These are phyloP conservation scores for Austroboletus niveus DNA, from an alignment of 1,284 basidiomycete species.

Conservation along the genomic window DNA sequence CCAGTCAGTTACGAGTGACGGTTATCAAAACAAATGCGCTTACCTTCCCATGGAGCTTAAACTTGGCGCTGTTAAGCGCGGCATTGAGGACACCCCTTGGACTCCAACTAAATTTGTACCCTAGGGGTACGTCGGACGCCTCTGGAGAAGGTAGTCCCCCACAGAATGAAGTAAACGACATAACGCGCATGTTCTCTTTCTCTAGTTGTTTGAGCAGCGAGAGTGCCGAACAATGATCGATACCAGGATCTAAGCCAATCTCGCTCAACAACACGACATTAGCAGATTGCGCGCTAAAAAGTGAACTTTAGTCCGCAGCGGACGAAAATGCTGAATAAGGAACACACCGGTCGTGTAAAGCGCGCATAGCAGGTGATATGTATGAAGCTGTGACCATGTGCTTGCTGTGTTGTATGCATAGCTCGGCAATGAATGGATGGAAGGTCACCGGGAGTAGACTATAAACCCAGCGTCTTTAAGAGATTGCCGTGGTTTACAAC, in stretches of 20 bases:
- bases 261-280: slow-evolving; percentile 86
- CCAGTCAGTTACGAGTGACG: background rate
- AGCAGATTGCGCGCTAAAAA: slow-evolving; percentile 58
- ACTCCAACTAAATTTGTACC: slow-evolving; percentile 97
- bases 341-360: slow-evolving; percentile 60
- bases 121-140: slow-evolving; percentile 62
- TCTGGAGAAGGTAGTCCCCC: slow-evolving; percentile 90
- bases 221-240: slow-evolving; percentile 91
- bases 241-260: slow-evolving; percentile 94
- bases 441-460: slow-evolving; percentile 81
- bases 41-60: slow-evolving; percentile 61
- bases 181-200: slow-evolving; percentile 58
- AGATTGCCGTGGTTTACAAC: no score
- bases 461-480: background rate
- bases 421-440: slow-evolving; percentile 74
- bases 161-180: slow-evolving; percentile 90
- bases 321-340: background rate
- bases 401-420: slow-evolving; percentile 72
- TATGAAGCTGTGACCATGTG: slow-evolving; percentile 94
- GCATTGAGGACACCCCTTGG: slow-evolving; percentile 87
- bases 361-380: slow-evolving; percentile 78
- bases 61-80: slow-evolving; percentile 76
- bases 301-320: background rate
- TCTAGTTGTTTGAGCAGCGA: slow-evolving; percentile 65
- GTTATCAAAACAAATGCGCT: slow-evolving; percentile 10